Evolutionary conservation across 2,329 filamentous ascomycete genomes (phyloP).

Genomic region (Coniochaeta pulveracea): DNA sequence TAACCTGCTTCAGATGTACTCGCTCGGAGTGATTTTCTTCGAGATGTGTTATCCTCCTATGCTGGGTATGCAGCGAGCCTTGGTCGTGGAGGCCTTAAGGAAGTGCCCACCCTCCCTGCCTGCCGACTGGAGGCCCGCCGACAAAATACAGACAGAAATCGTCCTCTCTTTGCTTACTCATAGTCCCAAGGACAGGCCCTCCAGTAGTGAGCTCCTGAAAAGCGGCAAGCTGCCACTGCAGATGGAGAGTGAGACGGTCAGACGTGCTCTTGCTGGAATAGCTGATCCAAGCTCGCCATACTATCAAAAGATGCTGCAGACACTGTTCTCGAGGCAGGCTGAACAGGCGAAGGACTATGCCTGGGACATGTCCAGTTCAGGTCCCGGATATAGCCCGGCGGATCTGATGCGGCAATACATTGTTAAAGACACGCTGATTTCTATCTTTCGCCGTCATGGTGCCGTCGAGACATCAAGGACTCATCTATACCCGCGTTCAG

Average conservation of each 20-base stretch:
- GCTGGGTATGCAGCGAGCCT: constrained; percentile 51
- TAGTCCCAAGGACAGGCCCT: constrained; percentile 71
- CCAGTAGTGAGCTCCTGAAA: constrained; percentile 69
- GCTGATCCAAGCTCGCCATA: constrained; percentile 77
- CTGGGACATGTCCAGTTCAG: constrained; percentile 58
- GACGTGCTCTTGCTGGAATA: constrained; percentile 69
- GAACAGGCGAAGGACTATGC: constrained; percentile 73
- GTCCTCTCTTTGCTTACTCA: constrained; percentile 73
- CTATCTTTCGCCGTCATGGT: constrained; percentile 80
- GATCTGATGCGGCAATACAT: constrained; percentile 61
- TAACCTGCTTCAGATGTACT: constrained; percentile 64
- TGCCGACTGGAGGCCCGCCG: constrained; percentile 54
- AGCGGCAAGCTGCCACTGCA: constrained; percentile 82
- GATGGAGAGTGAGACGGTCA: constrained; percentile 85
- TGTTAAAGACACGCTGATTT: constrained; percentile 62
- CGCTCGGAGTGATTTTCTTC: constrained; percentile 92
- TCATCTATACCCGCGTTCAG: constrained; percentile 69
- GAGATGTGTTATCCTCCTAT: constrained; percentile 78
- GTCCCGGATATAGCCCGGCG: constrained; percentile 24
- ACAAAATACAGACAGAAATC: constrained; percentile 68
- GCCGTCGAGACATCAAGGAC: constrained; percentile 71
- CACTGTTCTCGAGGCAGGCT: constrained; percentile 65
- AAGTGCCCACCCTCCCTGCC: constrained; percentile 60
- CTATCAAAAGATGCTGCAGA: constrained; percentile 80
- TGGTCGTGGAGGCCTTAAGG: constrained; percentile 57